Evolutionary conservation across 805 yeast genomes (phyloP).

Genomic region (Tetrapisispora fleetii): DNA sequence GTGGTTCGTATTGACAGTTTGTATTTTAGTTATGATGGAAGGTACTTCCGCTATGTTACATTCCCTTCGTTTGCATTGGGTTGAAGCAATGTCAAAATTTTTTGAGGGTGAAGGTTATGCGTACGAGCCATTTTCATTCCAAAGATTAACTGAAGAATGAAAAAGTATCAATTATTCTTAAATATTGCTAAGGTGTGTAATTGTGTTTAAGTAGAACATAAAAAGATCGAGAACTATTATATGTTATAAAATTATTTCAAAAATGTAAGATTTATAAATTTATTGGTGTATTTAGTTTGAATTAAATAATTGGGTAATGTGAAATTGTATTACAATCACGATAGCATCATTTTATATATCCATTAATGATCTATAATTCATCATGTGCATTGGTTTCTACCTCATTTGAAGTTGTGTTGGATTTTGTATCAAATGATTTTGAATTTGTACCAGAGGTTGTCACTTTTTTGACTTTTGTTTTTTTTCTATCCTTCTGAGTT

Average conservation of each 20-base stretch:
- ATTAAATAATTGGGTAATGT: no score
- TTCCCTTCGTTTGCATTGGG: slow-evolving; percentile 98
- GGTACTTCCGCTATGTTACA: slow-evolving; percentile 99
- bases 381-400: neutral
- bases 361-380: neutral
- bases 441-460: neutral
- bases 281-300: no score
- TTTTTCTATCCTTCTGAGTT: neutral
- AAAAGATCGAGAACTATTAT: no score
- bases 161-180: neutral
- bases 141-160: slow-evolving; percentile 1
- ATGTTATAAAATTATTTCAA: no score
- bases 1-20: slow-evolving; percentile 91
- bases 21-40: slow-evolving; percentile 91
- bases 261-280: no score
- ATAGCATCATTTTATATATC: no score
- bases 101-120: slow-evolving; percentile 94
- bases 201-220: no score
- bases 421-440: no score
- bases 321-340: neutral
- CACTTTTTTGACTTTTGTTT: neutral
- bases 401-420: neutral
- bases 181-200: no score
- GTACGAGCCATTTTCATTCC: slow-evolving; percentile 78
- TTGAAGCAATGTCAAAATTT: slow-evolving; percentile 96